Evolutionary conservation across 2,329 filamentous ascomycete species (phyloP).

Genomic region (Arthrinium phaeospermum): DNA sequence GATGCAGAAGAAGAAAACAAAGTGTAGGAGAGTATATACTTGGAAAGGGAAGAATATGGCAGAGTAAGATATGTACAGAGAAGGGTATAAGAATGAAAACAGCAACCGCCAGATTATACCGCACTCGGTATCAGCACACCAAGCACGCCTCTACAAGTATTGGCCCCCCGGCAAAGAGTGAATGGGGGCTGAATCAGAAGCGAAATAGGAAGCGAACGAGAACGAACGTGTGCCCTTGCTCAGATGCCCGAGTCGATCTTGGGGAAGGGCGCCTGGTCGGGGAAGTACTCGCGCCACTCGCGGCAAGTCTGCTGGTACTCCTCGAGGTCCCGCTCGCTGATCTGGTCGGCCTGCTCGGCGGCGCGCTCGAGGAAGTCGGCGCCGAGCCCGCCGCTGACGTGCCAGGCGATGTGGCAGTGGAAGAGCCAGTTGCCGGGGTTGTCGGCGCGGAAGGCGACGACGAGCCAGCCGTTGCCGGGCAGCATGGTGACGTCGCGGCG

Average conservation of each 20-base stretch:
- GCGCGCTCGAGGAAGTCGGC: conserved; percentile 53
- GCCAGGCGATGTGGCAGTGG: conserved; percentile 57
- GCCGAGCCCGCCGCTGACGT: conserved; percentile 52
- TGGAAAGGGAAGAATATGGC: neutral
- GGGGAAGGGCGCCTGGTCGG: neutral
- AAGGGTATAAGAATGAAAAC: neutral
- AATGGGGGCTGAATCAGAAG: neutral
- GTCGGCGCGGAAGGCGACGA: conserved; percentile 53
- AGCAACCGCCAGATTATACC: neutral
- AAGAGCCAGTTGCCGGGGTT: conserved; percentile 56
- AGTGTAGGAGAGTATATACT: neutral
- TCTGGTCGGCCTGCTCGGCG: conserved; percentile 22
- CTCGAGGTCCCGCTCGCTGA: conserved; percentile 10
- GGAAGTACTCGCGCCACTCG: conserved; percentile 19
- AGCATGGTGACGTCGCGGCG: conserved; percentile 52
- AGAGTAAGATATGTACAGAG: neutral
- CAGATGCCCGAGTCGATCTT: conserved; percentile 24
- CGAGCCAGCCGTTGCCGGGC: conserved; percentile 48
- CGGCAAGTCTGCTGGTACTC: conserved; percentile 22
- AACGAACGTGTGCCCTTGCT: neutral
- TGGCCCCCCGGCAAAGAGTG: neutral
- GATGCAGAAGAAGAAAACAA: neutral
- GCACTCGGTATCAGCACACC: neutral
- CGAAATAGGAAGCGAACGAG: neutral
- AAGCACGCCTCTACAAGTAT: neutral